These are phyloP conservation scores for Naganishia vishniacii DNA, from an alignment of 768 basidiomycete species.

Conservation along the genomic window DNA sequence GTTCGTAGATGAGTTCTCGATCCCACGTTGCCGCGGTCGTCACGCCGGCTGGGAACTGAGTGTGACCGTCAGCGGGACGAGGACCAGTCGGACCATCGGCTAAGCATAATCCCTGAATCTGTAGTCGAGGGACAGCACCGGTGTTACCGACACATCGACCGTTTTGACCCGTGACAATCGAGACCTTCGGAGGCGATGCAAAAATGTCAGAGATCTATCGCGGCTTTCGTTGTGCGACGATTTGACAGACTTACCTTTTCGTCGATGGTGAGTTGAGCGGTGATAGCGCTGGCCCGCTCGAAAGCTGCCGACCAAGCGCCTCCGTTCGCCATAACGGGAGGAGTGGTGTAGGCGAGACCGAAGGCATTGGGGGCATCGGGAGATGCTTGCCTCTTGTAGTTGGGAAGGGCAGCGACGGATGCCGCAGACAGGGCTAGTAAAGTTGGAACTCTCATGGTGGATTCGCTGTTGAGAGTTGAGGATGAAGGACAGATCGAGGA, in stretches of 20 bases:
- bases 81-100: slow-evolving; percentile 37
- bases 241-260: slow-evolving; percentile 47
- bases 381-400: slow-evolving; percentile 13
- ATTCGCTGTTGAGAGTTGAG: not conserved
- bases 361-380: slow-evolving; percentile 1
- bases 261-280: slow-evolving; percentile 38
- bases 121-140: slow-evolving; percentile 40
- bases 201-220: not conserved
- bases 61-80: slow-evolving; percentile 41
- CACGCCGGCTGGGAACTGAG: slow-evolving; percentile 44
- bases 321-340: slow-evolving; percentile 31
- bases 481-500: no score
- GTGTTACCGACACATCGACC: slow-evolving; percentile 44
- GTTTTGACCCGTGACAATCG: slow-evolving; percentile 34
- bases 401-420: not conserved
- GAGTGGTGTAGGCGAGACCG: slow-evolving; percentile 21
- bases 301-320: slow-evolving; percentile 33
- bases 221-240: no score
- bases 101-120: slow-evolving; percentile 30
- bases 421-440: slow-evolving; percentile 15
- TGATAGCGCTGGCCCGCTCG: slow-evolving; percentile 26
- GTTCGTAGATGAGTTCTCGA: slow-evolving; percentile 66
- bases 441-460: slow-evolving; percentile 6
- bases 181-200: not conserved
- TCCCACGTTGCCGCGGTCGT: slow-evolving; percentile 55